These are phyloP conservation scores for Cladosporium cucumerinum DNA, from an alignment of 2,329 filamentous ascomycete genomes.

Conservation along the genomic window DNA sequence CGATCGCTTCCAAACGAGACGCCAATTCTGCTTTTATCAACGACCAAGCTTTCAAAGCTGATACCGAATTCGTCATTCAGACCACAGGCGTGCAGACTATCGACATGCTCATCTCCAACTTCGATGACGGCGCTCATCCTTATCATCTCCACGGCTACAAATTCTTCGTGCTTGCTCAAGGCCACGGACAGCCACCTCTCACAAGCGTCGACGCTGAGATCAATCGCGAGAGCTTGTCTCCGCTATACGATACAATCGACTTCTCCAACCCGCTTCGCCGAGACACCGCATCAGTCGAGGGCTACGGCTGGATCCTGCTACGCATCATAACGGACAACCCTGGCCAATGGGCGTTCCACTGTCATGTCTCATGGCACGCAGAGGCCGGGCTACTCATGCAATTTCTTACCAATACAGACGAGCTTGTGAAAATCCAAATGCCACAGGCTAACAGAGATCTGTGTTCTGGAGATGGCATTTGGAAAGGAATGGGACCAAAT, in stretches of 20 bases:
- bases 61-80: constrained; percentile 36
- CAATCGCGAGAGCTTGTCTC: constrained; percentile 27
- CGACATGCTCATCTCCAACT: constrained; percentile 37
- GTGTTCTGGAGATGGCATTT: constrained; percentile 48
- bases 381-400: constrained; percentile 61
- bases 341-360: constrained; percentile 58
- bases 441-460: constrained; percentile 46
- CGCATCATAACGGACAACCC: constrained; percentile 57
- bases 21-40: constrained; percentile 29
- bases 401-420: constrained; percentile 50
- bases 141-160: constrained; percentile 39
- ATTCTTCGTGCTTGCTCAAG: constrained; percentile 36
- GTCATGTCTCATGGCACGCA: constrained; percentile 58
- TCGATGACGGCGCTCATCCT: constrained; percentile 37
- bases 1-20: not conserved
- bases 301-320: constrained; percentile 54
- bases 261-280: constrained; percentile 46
- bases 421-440: constrained; percentile 42
- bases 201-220: constrained; percentile 24
- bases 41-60: constrained; percentile 29
- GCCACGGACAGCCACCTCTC: constrained; percentile 34
- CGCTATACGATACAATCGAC: constrained; percentile 36
- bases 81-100: constrained; percentile 36
- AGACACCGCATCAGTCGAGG: constrained; percentile 54
- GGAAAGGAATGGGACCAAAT: constrained; percentile 49